These are phyloP conservation scores for Fistulinella prunicolor DNA, from an alignment of 768 basidiomycete species.

Conservation along the genomic window DNA sequence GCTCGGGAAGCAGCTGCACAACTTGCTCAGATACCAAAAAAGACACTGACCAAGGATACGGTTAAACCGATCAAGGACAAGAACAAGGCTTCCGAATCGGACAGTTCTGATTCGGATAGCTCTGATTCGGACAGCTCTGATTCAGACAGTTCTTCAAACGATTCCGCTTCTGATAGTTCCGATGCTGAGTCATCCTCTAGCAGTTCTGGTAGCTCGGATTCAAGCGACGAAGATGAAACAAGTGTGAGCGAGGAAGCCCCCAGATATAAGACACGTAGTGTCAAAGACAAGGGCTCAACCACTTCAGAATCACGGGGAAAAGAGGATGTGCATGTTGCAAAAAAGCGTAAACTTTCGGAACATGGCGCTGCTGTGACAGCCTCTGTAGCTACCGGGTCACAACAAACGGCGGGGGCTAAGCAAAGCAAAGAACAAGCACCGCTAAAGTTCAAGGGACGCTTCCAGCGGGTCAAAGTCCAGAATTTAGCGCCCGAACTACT, in stretches of 20 bases:
- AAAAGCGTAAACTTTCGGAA: conserved; percentile 59
- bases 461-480: conserved; percentile 74
- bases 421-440: conserved; percentile 21
- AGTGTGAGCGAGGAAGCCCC: not conserved
- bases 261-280: conserved; percentile 1
- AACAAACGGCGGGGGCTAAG: not conserved
- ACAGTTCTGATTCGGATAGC: conserved; percentile 14
- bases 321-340: conserved; percentile 37
- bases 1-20: not conserved
- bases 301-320: conserved; percentile 3
- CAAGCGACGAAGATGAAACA: conserved; percentile 12
- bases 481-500: conserved; percentile 41
- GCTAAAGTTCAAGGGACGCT: conserved; percentile 58
- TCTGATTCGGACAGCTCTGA: conserved; percentile 14
- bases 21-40: not conserved
- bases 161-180: conserved; percentile 12
- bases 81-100: conserved; percentile 4
- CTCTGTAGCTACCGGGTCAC: conserved; percentile 32
- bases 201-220: conserved; percentile 14
- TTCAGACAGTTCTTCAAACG: conserved; percentile 11
- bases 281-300: conserved; percentile 1
- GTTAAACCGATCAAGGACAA: not conserved
- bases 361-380: conserved; percentile 49
- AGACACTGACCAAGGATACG: conserved; percentile 1
- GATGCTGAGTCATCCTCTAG: conserved; percentile 16